Percentiles rank a stretch among this genome's conserved stretches.
phyloP scores from a whole-genome alignment of 345 rosid genomes.

The Reutealis trisperma region DNA sequence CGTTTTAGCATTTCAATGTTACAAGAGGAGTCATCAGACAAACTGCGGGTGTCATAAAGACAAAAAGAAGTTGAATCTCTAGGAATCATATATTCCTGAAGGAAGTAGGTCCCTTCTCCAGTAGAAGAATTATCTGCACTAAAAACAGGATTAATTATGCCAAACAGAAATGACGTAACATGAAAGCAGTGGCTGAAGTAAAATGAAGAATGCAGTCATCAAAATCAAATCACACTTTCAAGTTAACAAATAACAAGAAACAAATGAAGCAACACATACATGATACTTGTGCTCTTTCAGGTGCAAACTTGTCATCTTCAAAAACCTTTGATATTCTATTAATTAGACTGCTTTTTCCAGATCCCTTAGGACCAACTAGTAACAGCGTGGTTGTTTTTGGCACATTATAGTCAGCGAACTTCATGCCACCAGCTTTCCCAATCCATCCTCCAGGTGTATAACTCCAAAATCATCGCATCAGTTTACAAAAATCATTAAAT shows the following conservation, averaged over 20 bases:
- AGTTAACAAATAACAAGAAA: background rate
- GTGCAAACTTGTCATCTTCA: constrained; percentile 54
- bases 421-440: constrained; percentile 39
- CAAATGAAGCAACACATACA: constrained; percentile 39
- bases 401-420: constrained; percentile 40
- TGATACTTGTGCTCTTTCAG: constrained; percentile 82
- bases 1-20: constrained; percentile 47
- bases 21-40: constrained; percentile 40
- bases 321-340: constrained; percentile 67
- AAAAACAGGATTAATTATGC: background rate
- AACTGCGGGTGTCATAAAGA: constrained; percentile 66
- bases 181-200: background rate
- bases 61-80: constrained; percentile 64
- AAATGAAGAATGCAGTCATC: background rate
- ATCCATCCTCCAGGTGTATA: constrained; percentile 71
- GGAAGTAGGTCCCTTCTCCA: constrained; percentile 69
- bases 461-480: constrained; percentile 17
- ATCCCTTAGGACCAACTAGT: constrained; percentile 74
- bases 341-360: constrained; percentile 85
- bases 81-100: constrained; percentile 72
- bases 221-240: constrained; percentile 1
- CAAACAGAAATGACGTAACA: background rate
- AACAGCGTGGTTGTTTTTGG: constrained; percentile 61
- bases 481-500: background rate
- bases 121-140: constrained; percentile 44